These are phyloP conservation scores for Penicillium sp. DNA, from an alignment of 2,329 filamentous ascomycete species.

Conservation along the genomic window DNA sequence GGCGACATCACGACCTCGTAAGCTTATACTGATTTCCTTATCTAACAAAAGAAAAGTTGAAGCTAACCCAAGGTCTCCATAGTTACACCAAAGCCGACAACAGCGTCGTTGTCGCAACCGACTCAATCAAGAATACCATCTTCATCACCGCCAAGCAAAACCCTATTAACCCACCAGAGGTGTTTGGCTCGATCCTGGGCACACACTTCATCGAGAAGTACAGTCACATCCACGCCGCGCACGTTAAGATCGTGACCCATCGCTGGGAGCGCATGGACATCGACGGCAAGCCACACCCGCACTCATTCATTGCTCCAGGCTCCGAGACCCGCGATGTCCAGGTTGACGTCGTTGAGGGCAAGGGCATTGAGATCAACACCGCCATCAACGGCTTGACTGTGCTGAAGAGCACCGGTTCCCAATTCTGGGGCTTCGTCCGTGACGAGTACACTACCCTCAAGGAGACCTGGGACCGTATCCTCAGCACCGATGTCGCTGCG, in stretches of 20 bases:
- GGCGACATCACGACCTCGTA: slow-evolving; percentile 84
- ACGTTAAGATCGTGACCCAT: slow-evolving; percentile 79
- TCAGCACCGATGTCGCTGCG: slow-evolving; percentile 88
- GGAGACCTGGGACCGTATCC: slow-evolving; percentile 91
- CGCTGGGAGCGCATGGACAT: slow-evolving; percentile 87
- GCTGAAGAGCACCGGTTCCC: slow-evolving; percentile 93
- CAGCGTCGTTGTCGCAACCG: slow-evolving; percentile 89
- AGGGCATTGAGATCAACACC: slow-evolving; percentile 73
- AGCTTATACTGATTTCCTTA: slow-evolving; percentile 30
- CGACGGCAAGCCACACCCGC: slow-evolving; percentile 86
- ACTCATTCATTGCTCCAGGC: slow-evolving; percentile 90
- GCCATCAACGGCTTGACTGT: slow-evolving; percentile 80
- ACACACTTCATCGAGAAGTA: slow-evolving; percentile 88
- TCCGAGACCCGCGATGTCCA: slow-evolving; percentile 83
- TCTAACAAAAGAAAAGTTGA: neutral
- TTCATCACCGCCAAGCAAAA: slow-evolving; percentile 94
- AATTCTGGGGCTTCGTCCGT: slow-evolving; percentile 90
- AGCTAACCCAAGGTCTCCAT: slow-evolving; percentile 5
- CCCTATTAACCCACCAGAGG: slow-evolving; percentile 87
- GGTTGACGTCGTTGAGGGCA: slow-evolving; percentile 63
- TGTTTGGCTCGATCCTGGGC: slow-evolving; percentile 81
- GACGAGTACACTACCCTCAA: slow-evolving; percentile 90
- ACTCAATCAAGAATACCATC: slow-evolving; percentile 96
- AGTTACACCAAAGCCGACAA: slow-evolving; percentile 95
- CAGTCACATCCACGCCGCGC: slow-evolving; percentile 78